Evolutionary conservation across 345 rosid genomes (phyloP).

Genomic region (Camelina laxa): DNA sequence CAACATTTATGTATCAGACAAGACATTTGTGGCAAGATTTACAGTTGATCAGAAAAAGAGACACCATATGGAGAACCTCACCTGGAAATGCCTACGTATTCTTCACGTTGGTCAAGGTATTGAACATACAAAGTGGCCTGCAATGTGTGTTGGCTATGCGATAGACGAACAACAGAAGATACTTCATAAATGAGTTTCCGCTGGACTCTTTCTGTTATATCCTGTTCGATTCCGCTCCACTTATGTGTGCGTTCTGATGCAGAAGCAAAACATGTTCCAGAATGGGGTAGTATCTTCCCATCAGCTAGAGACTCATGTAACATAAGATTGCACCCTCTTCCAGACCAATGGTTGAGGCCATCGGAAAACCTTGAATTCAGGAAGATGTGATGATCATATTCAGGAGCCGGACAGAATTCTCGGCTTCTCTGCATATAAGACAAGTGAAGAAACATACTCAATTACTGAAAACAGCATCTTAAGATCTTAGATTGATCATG

Average conservation of each 20-base stretch:
- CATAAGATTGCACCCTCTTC: slow-evolving; percentile 83
- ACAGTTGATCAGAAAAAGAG: neutral
- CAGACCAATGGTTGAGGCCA: slow-evolving; percentile 88
- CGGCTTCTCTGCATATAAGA: slow-evolving; percentile 32
- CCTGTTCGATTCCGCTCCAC: slow-evolving; percentile 96
- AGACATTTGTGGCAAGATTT: neutral
- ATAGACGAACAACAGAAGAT: slow-evolving; percentile 73
- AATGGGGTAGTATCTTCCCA: slow-evolving; percentile 70
- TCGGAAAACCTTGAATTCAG: slow-evolving; percentile 79
- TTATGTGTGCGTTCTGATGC: slow-evolving; percentile 82
- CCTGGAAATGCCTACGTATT: slow-evolving; percentile 80
- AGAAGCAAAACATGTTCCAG: slow-evolving; percentile 75
- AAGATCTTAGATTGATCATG: neutral
- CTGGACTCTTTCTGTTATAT: slow-evolving; percentile 74
- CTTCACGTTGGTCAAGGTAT: slow-evolving; percentile 69
- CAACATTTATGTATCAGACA: slow-evolving; percentile 11
- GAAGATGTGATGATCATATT: slow-evolving; percentile 61
- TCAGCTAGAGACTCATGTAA: slow-evolving; percentile 79
- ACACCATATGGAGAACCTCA: slow-evolving; percentile 39
- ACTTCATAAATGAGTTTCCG: slow-evolving; percentile 77
- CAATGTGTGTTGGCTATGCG: slow-evolving; percentile 64
- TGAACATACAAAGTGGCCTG: slow-evolving; percentile 81
- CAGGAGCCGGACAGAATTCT: slow-evolving; percentile 44
- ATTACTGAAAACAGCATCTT: neutral
- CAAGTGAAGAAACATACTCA: slow-evolving; percentile 10